Conservation (phyloP, 192 early-diverging fungal species). For the Coemansia sp. region DNA sequence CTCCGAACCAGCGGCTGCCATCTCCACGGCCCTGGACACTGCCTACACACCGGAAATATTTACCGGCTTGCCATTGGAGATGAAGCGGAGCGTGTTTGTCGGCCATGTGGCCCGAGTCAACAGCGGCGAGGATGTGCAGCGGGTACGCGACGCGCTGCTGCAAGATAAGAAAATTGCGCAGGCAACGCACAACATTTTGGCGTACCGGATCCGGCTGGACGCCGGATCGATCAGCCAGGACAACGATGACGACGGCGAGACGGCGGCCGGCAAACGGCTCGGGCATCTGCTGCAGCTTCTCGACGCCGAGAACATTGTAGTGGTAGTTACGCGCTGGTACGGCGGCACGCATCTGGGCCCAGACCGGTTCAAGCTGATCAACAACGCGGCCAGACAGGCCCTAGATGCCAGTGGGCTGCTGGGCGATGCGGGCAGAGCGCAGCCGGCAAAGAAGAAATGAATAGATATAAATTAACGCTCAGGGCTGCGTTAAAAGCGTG, state of each 20-base stretch:
- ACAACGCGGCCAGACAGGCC: slow-evolving; percentile 69
- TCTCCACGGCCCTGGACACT: no score
- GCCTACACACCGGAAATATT: slow-evolving; percentile 44
- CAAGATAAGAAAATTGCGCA: slow-evolving; percentile 72
- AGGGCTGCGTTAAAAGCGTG: no score
- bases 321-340: slow-evolving; percentile 84
- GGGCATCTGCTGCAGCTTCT: slow-evolving; percentile 77
- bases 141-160: slow-evolving; percentile 48
- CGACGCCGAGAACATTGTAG: slow-evolving; percentile 67
- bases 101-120: slow-evolving; percentile 66
- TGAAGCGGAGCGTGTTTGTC: slow-evolving; percentile 83
- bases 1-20: no score
- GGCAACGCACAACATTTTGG: slow-evolving; percentile 89
- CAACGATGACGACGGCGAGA: slow-evolving; percentile 94
- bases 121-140: slow-evolving; percentile 54
- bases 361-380: slow-evolving; percentile 89
- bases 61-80: slow-evolving; percentile 58
- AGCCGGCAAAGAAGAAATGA: slow-evolving; percentile 4
- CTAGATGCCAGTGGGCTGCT: slow-evolving; percentile 66
- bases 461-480: not conserved
- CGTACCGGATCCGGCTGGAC: slow-evolving; percentile 69
- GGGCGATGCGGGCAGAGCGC: slow-evolving; percentile 1
- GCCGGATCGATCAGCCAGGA: slow-evolving; percentile 57
- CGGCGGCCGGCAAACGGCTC: slow-evolving; percentile 81
- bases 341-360: slow-evolving; percentile 83